A percentile compares a stretch with the other conserved stretches of the same genome.
Evolutionary conservation across 1,139 yeast genomes (phyloP).

Genomic region (Debaryomyces psychrophilus): DNA sequence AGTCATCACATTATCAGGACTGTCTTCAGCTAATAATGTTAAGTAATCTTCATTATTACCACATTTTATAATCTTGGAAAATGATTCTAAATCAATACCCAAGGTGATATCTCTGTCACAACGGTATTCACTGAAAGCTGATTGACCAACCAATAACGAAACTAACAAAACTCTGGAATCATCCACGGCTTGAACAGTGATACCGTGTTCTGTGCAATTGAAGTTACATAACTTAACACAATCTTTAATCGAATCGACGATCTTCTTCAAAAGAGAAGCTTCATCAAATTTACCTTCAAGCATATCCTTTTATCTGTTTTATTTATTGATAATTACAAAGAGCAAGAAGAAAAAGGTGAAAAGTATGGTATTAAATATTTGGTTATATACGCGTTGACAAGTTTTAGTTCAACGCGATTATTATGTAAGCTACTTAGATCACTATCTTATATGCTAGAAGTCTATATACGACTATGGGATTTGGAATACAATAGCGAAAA

Average conservation of each 20-base stretch:
- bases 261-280: constrained; percentile 88
- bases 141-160: constrained; percentile 82
- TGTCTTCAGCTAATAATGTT: constrained; percentile 89
- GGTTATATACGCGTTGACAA: constrained; percentile 7
- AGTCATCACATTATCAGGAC: constrained; percentile 79
- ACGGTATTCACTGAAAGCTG: constrained; percentile 91
- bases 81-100: constrained; percentile 86
- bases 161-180: constrained; percentile 95
- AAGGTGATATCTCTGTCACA: constrained; percentile 93
- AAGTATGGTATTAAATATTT: constrained; percentile 6
- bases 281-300: constrained; percentile 96
- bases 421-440: not conserved
- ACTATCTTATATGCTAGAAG: not conserved
- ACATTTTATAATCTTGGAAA: constrained; percentile 85
- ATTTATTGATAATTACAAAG: not conserved
- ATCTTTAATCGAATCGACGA: constrained; percentile 90
- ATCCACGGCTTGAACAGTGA: constrained; percentile 96
- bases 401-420: constrained; percentile 1
- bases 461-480: not conserved
- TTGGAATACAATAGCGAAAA: too few species aligned
- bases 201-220: constrained; percentile 93
- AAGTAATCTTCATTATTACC: constrained; percentile 90
- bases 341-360: constrained; percentile 2
- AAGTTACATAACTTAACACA: constrained; percentile 93
- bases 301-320: constrained; percentile 46